Conservation (phyloP, 495 filamentous ascomycete genomes). For the Podospora conica region DNA sequence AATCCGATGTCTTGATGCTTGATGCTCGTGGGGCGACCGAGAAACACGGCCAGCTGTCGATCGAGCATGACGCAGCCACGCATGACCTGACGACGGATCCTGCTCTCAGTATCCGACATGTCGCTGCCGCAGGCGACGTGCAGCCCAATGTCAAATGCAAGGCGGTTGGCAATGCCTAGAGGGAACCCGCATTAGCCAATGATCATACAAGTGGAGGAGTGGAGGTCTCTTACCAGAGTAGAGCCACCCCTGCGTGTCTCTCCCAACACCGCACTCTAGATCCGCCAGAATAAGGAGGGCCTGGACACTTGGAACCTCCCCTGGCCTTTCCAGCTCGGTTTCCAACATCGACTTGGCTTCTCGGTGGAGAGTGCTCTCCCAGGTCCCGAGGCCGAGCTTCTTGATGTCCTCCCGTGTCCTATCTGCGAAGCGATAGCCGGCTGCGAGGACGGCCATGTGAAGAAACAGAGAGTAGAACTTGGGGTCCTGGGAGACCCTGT, state of each 20-base stretch:
- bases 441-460: conserved; percentile 47
- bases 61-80: conserved; percentile 48
- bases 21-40: conserved; percentile 47
- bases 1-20: conserved; percentile 44
- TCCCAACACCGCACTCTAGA: conserved; percentile 45
- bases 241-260: conserved; percentile 49
- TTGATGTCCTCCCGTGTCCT: conserved; percentile 43
- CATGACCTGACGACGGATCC: conserved; percentile 42
- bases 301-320: conserved; percentile 45
- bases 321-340: conserved; percentile 44
- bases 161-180: conserved; percentile 39
- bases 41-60: conserved; percentile 45
- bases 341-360: conserved; percentile 50
- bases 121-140: conserved; percentile 37
- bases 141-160: conserved; percentile 47
- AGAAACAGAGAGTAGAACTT: conserved; percentile 47
- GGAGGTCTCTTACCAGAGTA: conserved; percentile 34
- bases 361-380: conserved; percentile 46
- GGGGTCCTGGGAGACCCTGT: conserved; percentile 35
- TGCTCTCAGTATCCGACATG: conserved; percentile 36
- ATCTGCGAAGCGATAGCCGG: conserved; percentile 46
- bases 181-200: conserved; percentile 7
- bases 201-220: background rate
- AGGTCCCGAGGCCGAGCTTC: conserved; percentile 36
- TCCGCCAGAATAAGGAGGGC: conserved; percentile 47